Percentiles rank a stretch among this genome's conserved stretches.
Conservation (phyloP, 1,284 basidiomycete genomes). For the Ustilago shanxiensis region DNA sequence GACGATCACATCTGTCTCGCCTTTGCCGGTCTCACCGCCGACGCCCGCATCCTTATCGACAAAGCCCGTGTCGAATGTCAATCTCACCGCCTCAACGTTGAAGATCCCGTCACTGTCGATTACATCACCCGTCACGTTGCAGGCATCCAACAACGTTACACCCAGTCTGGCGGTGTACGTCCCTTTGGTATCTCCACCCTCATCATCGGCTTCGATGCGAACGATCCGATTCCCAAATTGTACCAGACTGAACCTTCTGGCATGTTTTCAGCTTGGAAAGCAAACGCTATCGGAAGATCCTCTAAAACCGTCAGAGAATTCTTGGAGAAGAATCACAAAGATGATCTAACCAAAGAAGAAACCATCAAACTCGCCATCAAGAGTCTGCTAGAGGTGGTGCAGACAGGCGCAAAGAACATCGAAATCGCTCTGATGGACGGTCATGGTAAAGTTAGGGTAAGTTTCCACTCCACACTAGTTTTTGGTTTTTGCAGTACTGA, state of each 20-base stretch:
- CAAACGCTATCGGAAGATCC: constrained; percentile 95
- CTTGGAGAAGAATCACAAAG: constrained; percentile 97
- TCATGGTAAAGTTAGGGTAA: constrained; percentile 55
- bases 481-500: background rate
- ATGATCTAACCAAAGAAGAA: constrained; percentile 87
- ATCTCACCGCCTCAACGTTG: constrained; percentile 95
- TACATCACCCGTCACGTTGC: constrained; percentile 99
- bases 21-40: constrained; percentile 96
- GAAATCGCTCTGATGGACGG: constrained; percentile 68
- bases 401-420: constrained; percentile 93
- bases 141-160: constrained; percentile 98
- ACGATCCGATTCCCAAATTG: constrained; percentile 86
- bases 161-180: constrained; percentile 97
- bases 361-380: constrained; percentile 96
- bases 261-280: constrained; percentile 98
- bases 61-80: constrained; percentile 98
- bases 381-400: constrained; percentile 95
- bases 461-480: background rate
- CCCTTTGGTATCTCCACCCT: constrained; percentile 98
- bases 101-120: constrained; percentile 97
- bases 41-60: constrained; percentile 97
- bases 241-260: constrained; percentile 98
- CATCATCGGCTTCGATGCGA: constrained; percentile 95
- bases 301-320: constrained; percentile 99
- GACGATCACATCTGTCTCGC: constrained; percentile 98